phyloP scores from a whole-genome alignment of 352 stramenopile species.

The Phytophthora hibernalis region DNA sequence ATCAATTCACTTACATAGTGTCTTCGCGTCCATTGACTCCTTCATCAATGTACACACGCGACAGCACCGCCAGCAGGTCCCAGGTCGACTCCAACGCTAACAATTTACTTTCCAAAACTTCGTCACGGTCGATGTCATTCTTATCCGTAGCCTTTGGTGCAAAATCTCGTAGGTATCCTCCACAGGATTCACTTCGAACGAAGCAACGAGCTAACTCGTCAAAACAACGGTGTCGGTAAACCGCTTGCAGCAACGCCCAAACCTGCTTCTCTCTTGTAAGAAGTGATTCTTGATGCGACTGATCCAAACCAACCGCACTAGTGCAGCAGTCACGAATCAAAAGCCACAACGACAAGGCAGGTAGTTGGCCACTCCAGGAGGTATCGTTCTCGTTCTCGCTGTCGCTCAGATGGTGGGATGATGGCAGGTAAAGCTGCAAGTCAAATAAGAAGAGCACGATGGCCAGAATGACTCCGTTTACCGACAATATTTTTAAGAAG shows the following conservation, averaged over 20 bases:
- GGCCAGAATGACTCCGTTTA: conserved; percentile 58
- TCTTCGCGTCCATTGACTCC: conserved; percentile 13
- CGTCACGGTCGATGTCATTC: conserved; percentile 14
- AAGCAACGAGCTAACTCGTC: conserved; percentile 51
- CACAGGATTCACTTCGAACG: conserved; percentile 45
- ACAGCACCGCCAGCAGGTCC: conserved; percentile 35
- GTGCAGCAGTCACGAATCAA: conserved; percentile 53
- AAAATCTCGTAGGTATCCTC: conserved; percentile 48
- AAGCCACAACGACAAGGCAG: conserved; percentile 72
- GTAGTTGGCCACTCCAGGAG: conserved; percentile 3
- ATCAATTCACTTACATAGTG: conserved; percentile 29
- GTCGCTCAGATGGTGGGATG: conserved; percentile 52
- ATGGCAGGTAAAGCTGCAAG: conserved; percentile 71
- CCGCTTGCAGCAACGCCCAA: conserved; percentile 64
- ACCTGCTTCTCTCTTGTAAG: conserved; percentile 46
- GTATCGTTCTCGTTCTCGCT: background rate
- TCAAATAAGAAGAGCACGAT: conserved; percentile 79
- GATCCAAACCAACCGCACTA: conserved; percentile 19
- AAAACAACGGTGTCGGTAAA: conserved; percentile 44
- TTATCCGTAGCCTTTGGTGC: conserved; percentile 9
- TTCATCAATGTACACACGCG: conserved; percentile 21
- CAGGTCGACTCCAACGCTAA: conserved; percentile 40
- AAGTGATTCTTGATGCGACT: conserved; percentile 29
- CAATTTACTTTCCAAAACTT: conserved; percentile 37
- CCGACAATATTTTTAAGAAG: conserved; percentile 22